A percentile compares a stretch with the other conserved stretches of the same genome.
These are phyloP conservation scores for Colletotrichum sp. DNA, from an alignment of 2,329 filamentous ascomycete genomes.

Conservation along the genomic window DNA sequence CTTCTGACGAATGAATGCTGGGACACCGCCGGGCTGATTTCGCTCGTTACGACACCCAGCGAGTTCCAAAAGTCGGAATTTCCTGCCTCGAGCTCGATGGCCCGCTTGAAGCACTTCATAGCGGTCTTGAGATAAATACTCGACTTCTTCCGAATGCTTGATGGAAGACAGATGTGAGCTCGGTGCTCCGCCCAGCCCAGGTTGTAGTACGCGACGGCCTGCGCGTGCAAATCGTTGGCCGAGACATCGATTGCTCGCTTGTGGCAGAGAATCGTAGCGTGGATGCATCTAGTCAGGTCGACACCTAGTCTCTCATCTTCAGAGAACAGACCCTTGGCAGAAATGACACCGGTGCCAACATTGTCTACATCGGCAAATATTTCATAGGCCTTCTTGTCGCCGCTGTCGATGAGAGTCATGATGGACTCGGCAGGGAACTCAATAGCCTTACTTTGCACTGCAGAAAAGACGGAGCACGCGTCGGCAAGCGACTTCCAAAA, in stretches of 20 bases:
- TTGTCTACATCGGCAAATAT: slow-evolving; percentile 74
- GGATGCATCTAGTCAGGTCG: slow-evolving; percentile 64
- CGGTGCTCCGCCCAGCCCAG: slow-evolving; percentile 92
- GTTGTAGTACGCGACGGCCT: slow-evolving; percentile 97
- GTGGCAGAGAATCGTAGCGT: slow-evolving; percentile 81
- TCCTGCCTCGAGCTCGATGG: slow-evolving; percentile 92
- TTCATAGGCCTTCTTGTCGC: slow-evolving; percentile 61
- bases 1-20: slow-evolving; percentile 95
- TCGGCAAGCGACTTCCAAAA: slow-evolving; percentile 94
- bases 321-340: slow-evolving; percentile 48
- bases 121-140: slow-evolving; percentile 79
- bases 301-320: slow-evolving; percentile 53
- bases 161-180: slow-evolving; percentile 72
- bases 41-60: slow-evolving; percentile 87
- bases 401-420: slow-evolving; percentile 60
- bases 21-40: slow-evolving; percentile 83
- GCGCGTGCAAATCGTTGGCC: slow-evolving; percentile 78
- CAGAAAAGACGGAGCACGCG: slow-evolving; percentile 83
- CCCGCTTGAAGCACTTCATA: slow-evolving; percentile 90
- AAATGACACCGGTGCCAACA: slow-evolving; percentile 50
- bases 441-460: slow-evolving; percentile 70
- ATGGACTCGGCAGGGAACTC: slow-evolving; percentile 68
- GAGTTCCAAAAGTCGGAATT: slow-evolving; percentile 98
- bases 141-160: slow-evolving; percentile 57
- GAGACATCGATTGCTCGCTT: slow-evolving; percentile 83